Percentiles rank a stretch among this genome's conserved stretches.
These are phyloP conservation scores for Shiraia sp. DNA, from an alignment of 2,329 filamentous ascomycete species.

Conservation along the genomic window DNA sequence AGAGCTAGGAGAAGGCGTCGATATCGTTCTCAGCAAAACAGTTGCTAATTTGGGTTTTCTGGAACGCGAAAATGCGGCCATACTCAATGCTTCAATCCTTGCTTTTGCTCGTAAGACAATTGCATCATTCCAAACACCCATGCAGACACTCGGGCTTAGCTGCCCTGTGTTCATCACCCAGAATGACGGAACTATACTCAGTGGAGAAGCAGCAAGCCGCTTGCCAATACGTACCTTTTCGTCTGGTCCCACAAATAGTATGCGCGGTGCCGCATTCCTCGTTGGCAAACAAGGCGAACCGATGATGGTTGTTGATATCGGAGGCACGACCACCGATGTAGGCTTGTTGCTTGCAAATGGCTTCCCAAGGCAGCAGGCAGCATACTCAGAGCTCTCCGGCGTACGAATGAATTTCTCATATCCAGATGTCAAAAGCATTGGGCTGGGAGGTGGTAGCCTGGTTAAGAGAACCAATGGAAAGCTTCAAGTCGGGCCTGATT, in stretches of 20 bases:
- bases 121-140: constrained; percentile 51
- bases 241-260: constrained; percentile 58
- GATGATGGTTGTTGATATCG: constrained; percentile 68
- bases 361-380: constrained; percentile 65
- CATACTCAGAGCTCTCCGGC: constrained; percentile 65
- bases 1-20: constrained; percentile 50
- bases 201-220: constrained; percentile 51
- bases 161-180: constrained; percentile 58
- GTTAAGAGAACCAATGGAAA: constrained; percentile 48
- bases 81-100: constrained; percentile 55
- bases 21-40: constrained; percentile 57
- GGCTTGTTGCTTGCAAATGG: constrained; percentile 64
- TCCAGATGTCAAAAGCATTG: constrained; percentile 63
- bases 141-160: constrained; percentile 49
- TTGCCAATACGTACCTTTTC: constrained; percentile 58
- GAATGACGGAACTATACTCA: constrained; percentile 57
- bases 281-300: constrained; percentile 47
- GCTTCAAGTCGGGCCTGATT: constrained; percentile 62
- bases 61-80: constrained; percentile 56
- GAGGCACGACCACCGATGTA: constrained; percentile 68
- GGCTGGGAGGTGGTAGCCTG: constrained; percentile 62
- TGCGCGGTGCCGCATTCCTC: constrained; percentile 54
- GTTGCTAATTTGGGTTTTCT: constrained; percentile 57
- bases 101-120: constrained; percentile 53
- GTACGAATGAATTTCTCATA: constrained; percentile 62